Conservation (phyloP, 371 early-diverging fungal genomes). For the Dichotomocladium elegans region DNA sequence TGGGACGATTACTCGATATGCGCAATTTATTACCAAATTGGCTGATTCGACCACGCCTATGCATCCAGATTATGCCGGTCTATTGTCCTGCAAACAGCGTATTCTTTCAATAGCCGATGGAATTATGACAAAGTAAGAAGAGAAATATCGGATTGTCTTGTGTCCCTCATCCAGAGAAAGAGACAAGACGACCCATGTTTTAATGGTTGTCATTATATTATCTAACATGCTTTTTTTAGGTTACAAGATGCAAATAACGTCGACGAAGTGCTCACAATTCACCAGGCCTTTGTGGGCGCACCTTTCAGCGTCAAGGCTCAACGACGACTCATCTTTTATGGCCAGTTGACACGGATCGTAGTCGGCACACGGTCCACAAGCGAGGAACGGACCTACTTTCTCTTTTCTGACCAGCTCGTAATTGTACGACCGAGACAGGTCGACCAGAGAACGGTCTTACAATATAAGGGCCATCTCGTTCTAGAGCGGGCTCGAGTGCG, state of each 20-base stretch:
- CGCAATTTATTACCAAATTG: conserved; percentile 23
- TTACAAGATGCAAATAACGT: conserved; percentile 38
- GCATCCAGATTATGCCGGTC: conserved; percentile 38
- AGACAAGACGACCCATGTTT: background rate
- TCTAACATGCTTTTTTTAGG: conserved; percentile 8
- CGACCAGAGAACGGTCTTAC: conserved; percentile 17
- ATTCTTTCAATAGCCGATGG: conserved; percentile 20
- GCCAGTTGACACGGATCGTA: conserved; percentile 24
- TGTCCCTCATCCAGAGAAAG: conserved; percentile 1
- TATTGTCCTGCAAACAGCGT: conserved; percentile 24
- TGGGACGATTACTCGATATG: conserved; percentile 36
- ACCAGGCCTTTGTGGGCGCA: conserved; percentile 31
- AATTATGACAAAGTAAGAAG: conserved; percentile 28
- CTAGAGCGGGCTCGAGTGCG: conserved; percentile 30
- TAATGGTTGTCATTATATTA: background rate
- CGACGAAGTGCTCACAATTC: conserved; percentile 39
- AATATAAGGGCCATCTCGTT: conserved; percentile 36
- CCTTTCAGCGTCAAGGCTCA: conserved; percentile 37
- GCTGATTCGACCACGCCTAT: conserved; percentile 26
- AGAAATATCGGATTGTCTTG: no score
- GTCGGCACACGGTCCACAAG: conserved; percentile 16
- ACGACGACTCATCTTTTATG: conserved; percentile 32
- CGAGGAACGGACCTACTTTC: conserved; percentile 32
- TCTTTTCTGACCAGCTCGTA: conserved; percentile 40
- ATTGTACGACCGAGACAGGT: conserved; percentile 28